phyloP scores from a whole-genome alignment of 2,329 filamentous ascomycete species.

The Aspergillus spinulosporus region DNA sequence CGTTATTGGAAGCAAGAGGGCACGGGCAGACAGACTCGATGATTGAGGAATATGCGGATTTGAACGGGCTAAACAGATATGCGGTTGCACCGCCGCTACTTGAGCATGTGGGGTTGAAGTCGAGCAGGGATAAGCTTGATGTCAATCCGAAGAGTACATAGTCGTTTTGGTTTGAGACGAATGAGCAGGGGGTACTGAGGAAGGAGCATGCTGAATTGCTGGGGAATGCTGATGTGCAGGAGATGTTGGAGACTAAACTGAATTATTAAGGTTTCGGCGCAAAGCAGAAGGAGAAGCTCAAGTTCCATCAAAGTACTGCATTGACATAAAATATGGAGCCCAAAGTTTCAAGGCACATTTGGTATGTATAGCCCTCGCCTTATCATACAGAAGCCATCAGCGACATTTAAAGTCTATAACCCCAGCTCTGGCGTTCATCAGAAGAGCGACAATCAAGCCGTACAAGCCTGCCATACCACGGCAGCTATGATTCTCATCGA shows the following conservation, averaged over 20 bases:
- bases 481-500: no score
- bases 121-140: background rate
- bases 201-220: slow-evolving; percentile 23
- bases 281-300: no score
- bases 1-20: slow-evolving; percentile 17
- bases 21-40: slow-evolving; percentile 29
- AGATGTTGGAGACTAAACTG: background rate
- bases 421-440: slow-evolving; percentile 3
- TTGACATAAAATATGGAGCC: no score
- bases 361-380: no score
- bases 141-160: slow-evolving; percentile 31
- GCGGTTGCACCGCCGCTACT: slow-evolving; percentile 28
- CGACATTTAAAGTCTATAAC: slow-evolving; percentile 5
- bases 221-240: slow-evolving; percentile 5
- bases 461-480: slow-evolving; percentile 7
- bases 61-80: slow-evolving; percentile 12
- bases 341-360: no score
- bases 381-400: background rate
- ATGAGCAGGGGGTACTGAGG: slow-evolving; percentile 21
- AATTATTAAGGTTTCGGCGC: no score
- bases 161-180: slow-evolving; percentile 33
- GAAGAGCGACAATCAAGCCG: slow-evolving; percentile 8
- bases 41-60: slow-evolving; percentile 29
- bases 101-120: background rate
- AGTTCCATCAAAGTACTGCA: no score